These are phyloP conservation scores for Gossypium stocksii DNA, from an alignment of 345 rosid genomes.

Conservation along the genomic window DNA sequence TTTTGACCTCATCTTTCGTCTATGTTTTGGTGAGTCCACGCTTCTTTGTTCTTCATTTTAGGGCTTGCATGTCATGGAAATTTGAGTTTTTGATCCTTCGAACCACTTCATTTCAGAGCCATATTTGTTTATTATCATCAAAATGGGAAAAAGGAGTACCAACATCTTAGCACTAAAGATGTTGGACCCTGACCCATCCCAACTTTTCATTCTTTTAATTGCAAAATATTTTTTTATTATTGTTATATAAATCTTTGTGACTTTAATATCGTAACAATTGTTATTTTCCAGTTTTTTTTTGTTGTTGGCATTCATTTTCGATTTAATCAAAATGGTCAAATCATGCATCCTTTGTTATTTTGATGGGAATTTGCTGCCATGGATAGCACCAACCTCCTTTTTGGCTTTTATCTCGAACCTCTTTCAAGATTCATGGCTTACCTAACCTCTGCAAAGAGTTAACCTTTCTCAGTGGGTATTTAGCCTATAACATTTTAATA, in stretches of 20 bases:
- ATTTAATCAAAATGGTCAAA: too few species aligned
- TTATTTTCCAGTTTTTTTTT: too few species aligned
- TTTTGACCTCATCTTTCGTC: conserved; percentile 62
- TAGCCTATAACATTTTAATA: background rate
- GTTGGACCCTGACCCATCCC: conserved; percentile 14
- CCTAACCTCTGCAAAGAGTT: background rate
- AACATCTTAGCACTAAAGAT: background rate
- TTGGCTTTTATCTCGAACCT: background rate
- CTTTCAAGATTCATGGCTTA: background rate
- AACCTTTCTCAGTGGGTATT: too few species aligned
- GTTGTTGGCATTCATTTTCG: too few species aligned
- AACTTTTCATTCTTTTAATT: background rate
- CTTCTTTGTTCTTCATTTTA: background rate
- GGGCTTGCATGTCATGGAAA: background rate
- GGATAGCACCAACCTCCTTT: background rate
- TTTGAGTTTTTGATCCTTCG: background rate
- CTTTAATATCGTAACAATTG: too few species aligned
- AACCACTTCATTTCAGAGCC: background rate
- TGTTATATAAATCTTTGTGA: too few species aligned
- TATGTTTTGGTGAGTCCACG: conserved; percentile 57
- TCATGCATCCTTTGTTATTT: background rate
- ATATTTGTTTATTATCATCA: background rate
- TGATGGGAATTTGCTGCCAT: background rate
- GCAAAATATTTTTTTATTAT: too few species aligned
- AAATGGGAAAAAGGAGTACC: background rate